A percentile compares a stretch with the other conserved stretches of the same genome.
Conservation (phyloP, 108 stramenopile species). For the Pinguiococcus pyrenoidosus region DNA sequence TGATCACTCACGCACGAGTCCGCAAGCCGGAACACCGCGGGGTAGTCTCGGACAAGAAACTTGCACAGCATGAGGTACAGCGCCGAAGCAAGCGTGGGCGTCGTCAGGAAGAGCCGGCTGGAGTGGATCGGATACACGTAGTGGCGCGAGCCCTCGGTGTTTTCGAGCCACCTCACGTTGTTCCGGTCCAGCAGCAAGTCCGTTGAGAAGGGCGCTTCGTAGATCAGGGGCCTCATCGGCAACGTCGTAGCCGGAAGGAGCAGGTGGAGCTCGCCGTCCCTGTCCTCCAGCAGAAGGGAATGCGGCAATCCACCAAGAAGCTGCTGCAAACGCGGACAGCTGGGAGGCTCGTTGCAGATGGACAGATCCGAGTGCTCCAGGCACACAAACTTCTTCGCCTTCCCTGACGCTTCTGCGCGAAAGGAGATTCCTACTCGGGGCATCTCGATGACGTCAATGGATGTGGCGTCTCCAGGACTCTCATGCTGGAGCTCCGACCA, state of each 20-base stretch:
- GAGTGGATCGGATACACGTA: slow-evolving; percentile 90
- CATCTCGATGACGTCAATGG: slow-evolving; percentile 76
- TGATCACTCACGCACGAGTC: slow-evolving; percentile 87
- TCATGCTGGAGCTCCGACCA: slow-evolving; percentile 68
- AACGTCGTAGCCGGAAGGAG: slow-evolving; percentile 81
- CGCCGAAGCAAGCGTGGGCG: slow-evolving; percentile 85
- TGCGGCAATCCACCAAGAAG: slow-evolving; percentile 68
- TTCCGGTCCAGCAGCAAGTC: slow-evolving; percentile 77
- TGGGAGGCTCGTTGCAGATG: slow-evolving; percentile 57
- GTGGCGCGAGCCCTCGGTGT: slow-evolving; percentile 73
- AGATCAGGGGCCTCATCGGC: slow-evolving; percentile 64
- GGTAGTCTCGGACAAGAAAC: slow-evolving; percentile 90
- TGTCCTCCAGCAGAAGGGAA: slow-evolving; percentile 80
- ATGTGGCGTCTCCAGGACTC: slow-evolving; percentile 49
- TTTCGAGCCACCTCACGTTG: slow-evolving; percentile 88
- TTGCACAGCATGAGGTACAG: slow-evolving; percentile 89
- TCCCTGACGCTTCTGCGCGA: slow-evolving; percentile 49
- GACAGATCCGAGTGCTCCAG: slow-evolving; percentile 87
- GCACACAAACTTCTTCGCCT: slow-evolving; percentile 65
- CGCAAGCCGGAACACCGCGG: slow-evolving; percentile 78
- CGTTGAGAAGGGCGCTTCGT: slow-evolving; percentile 61
- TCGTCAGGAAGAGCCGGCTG: slow-evolving; percentile 13
- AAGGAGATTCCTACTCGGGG: slow-evolving; percentile 88
- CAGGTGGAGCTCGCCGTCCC: slow-evolving; percentile 83
- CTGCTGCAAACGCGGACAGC: slow-evolving; percentile 45